A percentile compares a stretch with the other conserved stretches of the same genome.
phyloP scores from a whole-genome alignment of 2,329 filamentous ascomycete genomes.

The Monosporascus cannonballus region DNA sequence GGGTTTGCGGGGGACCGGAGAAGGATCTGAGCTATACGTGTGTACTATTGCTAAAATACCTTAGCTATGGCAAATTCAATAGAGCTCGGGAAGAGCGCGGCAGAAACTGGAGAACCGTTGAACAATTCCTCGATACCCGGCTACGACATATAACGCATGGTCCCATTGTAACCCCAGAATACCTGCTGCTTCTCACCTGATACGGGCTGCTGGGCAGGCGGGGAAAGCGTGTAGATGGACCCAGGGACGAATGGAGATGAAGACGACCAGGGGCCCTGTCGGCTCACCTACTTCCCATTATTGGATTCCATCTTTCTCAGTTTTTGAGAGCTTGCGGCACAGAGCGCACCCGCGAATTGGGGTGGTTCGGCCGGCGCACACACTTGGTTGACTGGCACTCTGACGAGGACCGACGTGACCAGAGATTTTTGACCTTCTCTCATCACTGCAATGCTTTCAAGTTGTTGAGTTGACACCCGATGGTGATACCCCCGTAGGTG shows the following conservation, averaged over 20 bases:
- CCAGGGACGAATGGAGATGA: constrained; percentile 1
- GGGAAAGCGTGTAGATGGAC: constrained; percentile 5
- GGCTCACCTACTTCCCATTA: constrained; percentile 12
- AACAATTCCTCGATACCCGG: neutral
- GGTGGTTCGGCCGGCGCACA: no score
- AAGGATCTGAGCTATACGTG: neutral
- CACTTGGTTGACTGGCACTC: no score
- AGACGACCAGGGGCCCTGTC: constrained; percentile 8
- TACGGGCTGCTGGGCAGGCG: neutral
- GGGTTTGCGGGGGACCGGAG: neutral
- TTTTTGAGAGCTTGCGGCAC: no score
- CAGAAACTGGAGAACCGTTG: neutral
- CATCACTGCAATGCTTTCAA: no score
- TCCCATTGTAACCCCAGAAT: neutral
- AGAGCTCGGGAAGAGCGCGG: neutral
- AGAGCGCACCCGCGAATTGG: no score
- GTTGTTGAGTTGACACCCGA: neutral
- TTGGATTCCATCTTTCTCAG: constrained; percentile 13
- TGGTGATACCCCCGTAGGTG: neutral
- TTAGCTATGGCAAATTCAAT: no score
- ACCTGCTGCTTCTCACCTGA: neutral
- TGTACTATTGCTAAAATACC: neutral
- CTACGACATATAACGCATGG: neutral
- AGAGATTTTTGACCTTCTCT: no score
- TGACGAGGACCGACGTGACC: no score